Conservation (phyloP, 2,329 filamentous ascomycete genomes). For the Trichoderma polysporum region DNA sequence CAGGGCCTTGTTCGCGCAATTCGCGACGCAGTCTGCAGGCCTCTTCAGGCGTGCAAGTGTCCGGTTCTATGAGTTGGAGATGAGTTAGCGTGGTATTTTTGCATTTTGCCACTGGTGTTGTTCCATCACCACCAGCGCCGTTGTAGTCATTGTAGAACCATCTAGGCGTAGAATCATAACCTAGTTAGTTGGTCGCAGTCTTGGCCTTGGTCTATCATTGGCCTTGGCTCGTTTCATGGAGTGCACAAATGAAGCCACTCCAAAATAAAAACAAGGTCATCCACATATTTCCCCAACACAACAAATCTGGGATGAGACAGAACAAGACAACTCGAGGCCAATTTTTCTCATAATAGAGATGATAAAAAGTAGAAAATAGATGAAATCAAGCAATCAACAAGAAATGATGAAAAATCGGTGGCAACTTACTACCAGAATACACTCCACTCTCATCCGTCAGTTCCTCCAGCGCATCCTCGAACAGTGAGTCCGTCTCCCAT, state of each 20-base stretch:
- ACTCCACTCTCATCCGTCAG: slow-evolving; percentile 53
- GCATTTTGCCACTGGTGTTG: not conserved
- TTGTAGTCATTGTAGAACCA: not conserved
- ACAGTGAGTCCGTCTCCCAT: slow-evolving; percentile 65
- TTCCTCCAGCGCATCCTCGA: slow-evolving; percentile 61
- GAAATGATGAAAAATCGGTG: not conserved
- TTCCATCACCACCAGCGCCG: not conserved
- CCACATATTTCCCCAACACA: not conserved
- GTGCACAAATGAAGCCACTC: slow-evolving; percentile 9
- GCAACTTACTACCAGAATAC: slow-evolving; percentile 44
- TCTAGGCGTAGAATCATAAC: not conserved
- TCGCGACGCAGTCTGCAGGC: slow-evolving; percentile 66
- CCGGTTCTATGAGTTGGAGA: slow-evolving; percentile 8
- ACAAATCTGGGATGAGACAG: not conserved
- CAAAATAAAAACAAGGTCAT: not conserved
- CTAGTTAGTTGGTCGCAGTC: not conserved
- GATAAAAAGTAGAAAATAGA: not conserved
- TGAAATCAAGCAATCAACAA: not conserved
- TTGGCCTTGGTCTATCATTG: not conserved
- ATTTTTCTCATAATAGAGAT: not conserved
- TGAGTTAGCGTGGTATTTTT: not conserved
- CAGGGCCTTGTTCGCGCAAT: slow-evolving; percentile 73
- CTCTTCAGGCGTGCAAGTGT: slow-evolving; percentile 65
- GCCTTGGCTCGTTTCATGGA: not conserved
- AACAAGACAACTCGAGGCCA: not conserved